These are phyloP conservation scores for Starmerella sirachaensis DNA, from an alignment of 805 yeast genomes.

Conservation along the genomic window DNA sequence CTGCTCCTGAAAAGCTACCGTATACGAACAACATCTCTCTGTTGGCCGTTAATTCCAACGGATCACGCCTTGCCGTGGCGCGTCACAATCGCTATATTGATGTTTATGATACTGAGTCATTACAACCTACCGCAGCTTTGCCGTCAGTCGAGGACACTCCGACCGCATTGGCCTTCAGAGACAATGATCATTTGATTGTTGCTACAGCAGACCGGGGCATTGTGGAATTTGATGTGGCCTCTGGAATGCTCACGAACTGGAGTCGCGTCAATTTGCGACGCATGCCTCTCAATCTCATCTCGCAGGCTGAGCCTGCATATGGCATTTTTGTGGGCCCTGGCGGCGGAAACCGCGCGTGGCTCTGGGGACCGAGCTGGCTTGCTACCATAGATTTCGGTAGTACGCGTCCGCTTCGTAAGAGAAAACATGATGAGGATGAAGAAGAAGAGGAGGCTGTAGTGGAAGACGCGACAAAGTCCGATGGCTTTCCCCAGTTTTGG, in stretches of 20 bases:
- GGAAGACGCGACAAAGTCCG: slow-evolving; percentile 5
- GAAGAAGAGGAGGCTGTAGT: slow-evolving; percentile 31
- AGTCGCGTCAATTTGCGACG: slow-evolving; percentile 62
- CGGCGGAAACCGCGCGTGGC: slow-evolving; percentile 47
- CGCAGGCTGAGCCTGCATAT: slow-evolving; percentile 52
- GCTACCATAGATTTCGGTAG: slow-evolving; percentile 55
- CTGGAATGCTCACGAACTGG: slow-evolving; percentile 52
- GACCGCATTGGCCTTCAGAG: slow-evolving; percentile 48
- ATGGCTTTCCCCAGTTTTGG: slow-evolving; percentile 39
- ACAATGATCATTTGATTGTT: slow-evolving; percentile 42
- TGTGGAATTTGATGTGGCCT: slow-evolving; percentile 46
- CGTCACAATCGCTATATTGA: slow-evolving; percentile 60
- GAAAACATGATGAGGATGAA: slow-evolving; percentile 20
- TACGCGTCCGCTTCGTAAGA: slow-evolving; percentile 39
- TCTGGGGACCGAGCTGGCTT: slow-evolving; percentile 80
- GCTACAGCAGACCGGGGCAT: slow-evolving; percentile 65
- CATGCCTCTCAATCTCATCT: slow-evolving; percentile 52
- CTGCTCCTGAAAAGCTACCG: slow-evolving; percentile 26
- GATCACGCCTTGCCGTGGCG: slow-evolving; percentile 44
- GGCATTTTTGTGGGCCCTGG: slow-evolving; percentile 50
- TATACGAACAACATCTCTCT: slow-evolving; percentile 43
- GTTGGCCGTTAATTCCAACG: slow-evolving; percentile 38
- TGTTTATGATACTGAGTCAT: slow-evolving; percentile 26
- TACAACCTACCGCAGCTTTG: slow-evolving; percentile 32
- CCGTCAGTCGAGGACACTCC: slow-evolving; percentile 50